phyloP scores from a whole-genome alignment of 805 yeast species.

The Candida tammaniensis region DNA sequence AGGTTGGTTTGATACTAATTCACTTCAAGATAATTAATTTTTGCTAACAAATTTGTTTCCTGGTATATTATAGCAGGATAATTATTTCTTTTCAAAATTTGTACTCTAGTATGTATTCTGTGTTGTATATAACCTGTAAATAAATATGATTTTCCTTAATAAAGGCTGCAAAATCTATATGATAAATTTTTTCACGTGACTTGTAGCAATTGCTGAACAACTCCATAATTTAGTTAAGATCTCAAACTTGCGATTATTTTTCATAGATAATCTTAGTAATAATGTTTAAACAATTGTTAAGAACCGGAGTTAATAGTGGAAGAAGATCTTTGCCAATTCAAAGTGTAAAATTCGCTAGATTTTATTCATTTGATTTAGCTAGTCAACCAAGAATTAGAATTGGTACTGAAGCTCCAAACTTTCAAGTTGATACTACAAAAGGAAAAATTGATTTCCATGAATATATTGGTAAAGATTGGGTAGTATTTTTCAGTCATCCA shows the following conservation, averaged over 20 bases:
- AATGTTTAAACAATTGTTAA: slow-evolving; percentile 16
- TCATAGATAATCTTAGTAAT: neutral
- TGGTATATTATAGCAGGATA: no score
- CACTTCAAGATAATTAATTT: slow-evolving; percentile 18
- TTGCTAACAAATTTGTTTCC: no score
- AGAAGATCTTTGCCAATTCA: slow-evolving; percentile 4
- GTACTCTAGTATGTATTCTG: slow-evolving; percentile 1
- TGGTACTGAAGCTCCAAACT: slow-evolving; percentile 71
- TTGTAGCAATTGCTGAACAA: slow-evolving; percentile 6
- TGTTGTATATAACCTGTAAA: neutral
- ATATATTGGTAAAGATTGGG: slow-evolving; percentile 61
- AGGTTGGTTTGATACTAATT: slow-evolving; percentile 88
- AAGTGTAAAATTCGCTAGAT: slow-evolving; percentile 13
- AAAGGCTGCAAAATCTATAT: no score
- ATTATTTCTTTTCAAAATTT: neutral
- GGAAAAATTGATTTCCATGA: slow-evolving; percentile 65
- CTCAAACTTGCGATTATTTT: neutral
- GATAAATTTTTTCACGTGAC: slow-evolving; percentile 10
- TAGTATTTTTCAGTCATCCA: slow-evolving; percentile 69
- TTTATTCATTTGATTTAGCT: slow-evolving; percentile 30
- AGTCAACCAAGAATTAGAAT: slow-evolving; percentile 45
- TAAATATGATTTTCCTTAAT: no score
- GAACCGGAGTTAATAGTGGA: neutral
- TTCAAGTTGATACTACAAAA: slow-evolving; percentile 58
- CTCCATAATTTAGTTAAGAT: neutral